Evolutionary conservation across 2,329 filamentous ascomycete species (phyloP).

Genomic region (Boeremia lycopersici): DNA sequence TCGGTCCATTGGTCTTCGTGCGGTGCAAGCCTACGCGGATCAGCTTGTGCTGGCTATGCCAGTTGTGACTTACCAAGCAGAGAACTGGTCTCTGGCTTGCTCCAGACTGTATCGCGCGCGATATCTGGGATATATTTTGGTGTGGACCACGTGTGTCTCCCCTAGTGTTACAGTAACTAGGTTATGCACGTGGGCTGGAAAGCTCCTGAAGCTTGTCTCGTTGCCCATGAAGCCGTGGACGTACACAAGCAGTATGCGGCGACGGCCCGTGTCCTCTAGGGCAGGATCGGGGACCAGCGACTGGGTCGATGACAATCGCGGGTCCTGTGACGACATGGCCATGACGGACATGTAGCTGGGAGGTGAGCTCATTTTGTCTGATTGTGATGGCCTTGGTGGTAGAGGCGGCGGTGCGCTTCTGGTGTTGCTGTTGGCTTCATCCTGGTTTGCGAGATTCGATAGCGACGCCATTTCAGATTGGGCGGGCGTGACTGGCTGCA

Average conservation of each 20-base stretch:
- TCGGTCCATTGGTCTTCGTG: slow-evolving; percentile 78
- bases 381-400: slow-evolving; percentile 34
- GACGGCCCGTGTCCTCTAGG: slow-evolving; percentile 40
- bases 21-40: slow-evolving; percentile 66
- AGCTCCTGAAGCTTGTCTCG: slow-evolving; percentile 84
- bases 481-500: slow-evolving; percentile 17
- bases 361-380: slow-evolving; percentile 21
- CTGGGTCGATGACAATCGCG: slow-evolving; percentile 53
- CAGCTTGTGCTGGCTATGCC: slow-evolving; percentile 6
- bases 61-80: slow-evolving; percentile 64
- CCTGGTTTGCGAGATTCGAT: slow-evolving; percentile 20
- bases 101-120: slow-evolving; percentile 75
- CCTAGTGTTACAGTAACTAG: slow-evolving; percentile 69
- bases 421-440: slow-evolving; percentile 19
- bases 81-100: slow-evolving; percentile 81
- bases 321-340: slow-evolving; percentile 47
- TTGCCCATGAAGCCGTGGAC: slow-evolving; percentile 92
- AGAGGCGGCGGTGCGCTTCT: slow-evolving; percentile 35
- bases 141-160: slow-evolving; percentile 80
- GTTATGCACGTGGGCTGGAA: slow-evolving; percentile 85
- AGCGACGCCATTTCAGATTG: slow-evolving; percentile 30
- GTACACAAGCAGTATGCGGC: slow-evolving; percentile 76
- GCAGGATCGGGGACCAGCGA: slow-evolving; percentile 51
- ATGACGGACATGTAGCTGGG: slow-evolving; percentile 29
- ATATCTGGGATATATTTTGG: slow-evolving; percentile 83